Conservation (phyloP, 108 stramenopile species). For the Skeletonema costatum region DNA sequence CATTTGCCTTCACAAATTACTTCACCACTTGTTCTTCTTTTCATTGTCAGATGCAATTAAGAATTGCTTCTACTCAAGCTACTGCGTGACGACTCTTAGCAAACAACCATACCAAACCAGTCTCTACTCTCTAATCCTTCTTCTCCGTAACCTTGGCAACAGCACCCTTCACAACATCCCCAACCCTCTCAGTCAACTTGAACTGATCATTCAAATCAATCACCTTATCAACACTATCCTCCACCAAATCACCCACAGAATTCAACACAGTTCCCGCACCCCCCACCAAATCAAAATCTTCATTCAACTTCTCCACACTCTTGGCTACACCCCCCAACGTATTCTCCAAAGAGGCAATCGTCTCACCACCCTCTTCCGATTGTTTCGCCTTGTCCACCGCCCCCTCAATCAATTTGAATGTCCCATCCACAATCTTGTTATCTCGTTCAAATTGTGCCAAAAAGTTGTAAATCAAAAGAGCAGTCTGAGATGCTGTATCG, state of each 20-base stretch:
- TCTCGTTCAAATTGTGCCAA: conserved; percentile 30
- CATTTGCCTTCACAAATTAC: too few relatives aligned
- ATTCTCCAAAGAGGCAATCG: not conserved
- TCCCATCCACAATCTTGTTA: conserved; percentile 29
- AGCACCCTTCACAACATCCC: conserved; percentile 18
- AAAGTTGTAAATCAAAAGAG: conserved; percentile 26
- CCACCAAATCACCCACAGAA: conserved; percentile 42
- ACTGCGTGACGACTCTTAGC: too few relatives aligned
- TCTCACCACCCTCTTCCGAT: conserved; percentile 2
- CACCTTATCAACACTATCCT: conserved; percentile 41
- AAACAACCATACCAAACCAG: too few relatives aligned
- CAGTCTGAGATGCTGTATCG: conserved; percentile 26
- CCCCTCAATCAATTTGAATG: conserved; percentile 5
- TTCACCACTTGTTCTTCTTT: too few relatives aligned
- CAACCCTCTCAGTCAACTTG: conserved; percentile 31
- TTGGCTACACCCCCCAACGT: conserved; percentile 20
- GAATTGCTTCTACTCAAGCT: too few relatives aligned
- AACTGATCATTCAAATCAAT: conserved; percentile 42
- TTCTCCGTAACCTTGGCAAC: conserved; percentile 18
- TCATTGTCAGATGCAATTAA: too few relatives aligned
- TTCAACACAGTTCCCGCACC: conserved; percentile 36
- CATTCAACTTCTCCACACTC: conserved; percentile 30
- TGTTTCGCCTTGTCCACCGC: conserved; percentile 22
- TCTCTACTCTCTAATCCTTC: not conserved
- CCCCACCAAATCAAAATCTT: conserved; percentile 39